Evolutionary conservation across 805 yeast genomes (phyloP).

Genomic region (Jamesozyma rosinii): DNA sequence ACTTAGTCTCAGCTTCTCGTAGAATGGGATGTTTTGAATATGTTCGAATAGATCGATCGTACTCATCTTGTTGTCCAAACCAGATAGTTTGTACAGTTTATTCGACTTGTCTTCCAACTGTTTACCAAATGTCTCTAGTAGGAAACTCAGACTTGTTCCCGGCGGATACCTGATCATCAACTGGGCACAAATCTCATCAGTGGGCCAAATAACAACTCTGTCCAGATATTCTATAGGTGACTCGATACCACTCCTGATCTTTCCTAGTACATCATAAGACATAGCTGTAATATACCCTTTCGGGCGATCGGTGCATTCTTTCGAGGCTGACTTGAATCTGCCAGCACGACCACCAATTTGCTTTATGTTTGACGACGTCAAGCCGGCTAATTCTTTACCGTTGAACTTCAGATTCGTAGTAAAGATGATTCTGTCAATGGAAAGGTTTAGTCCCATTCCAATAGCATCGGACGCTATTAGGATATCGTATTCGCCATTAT

Average conservation of each 20-base stretch:
- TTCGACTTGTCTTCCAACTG: slow-evolving; percentile 15
- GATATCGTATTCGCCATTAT: slow-evolving; percentile 69
- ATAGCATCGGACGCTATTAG: slow-evolving; percentile 93
- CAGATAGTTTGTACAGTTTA: slow-evolving; percentile 22
- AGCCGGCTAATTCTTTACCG: slow-evolving; percentile 41
- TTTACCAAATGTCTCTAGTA: slow-evolving; percentile 41
- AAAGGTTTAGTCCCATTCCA: slow-evolving; percentile 92
- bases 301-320: slow-evolving; percentile 13
- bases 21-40: slow-evolving; percentile 37
- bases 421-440: slow-evolving; percentile 73
- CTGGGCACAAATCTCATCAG: slow-evolving; percentile 56
- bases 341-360: slow-evolving; percentile 98
- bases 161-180: slow-evolving; percentile 55
- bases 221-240: slow-evolving; percentile 43
- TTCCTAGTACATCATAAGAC: slow-evolving; percentile 34
- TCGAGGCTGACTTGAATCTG: slow-evolving; percentile 39
- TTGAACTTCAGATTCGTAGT: slow-evolving; percentile 59
- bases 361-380: slow-evolving; percentile 62
- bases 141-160: slow-evolving; percentile 36
- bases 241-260: slow-evolving; percentile 40
- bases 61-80: slow-evolving; percentile 29
- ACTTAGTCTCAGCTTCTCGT: slow-evolving; percentile 48
- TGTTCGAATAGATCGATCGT: slow-evolving; percentile 39
- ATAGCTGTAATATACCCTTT: slow-evolving; percentile 51
- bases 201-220: slow-evolving; percentile 74